Evolutionary conservation across 768 basidiomycete genomes (phyloP).

Genomic region (Mycena polygramma): DNA sequence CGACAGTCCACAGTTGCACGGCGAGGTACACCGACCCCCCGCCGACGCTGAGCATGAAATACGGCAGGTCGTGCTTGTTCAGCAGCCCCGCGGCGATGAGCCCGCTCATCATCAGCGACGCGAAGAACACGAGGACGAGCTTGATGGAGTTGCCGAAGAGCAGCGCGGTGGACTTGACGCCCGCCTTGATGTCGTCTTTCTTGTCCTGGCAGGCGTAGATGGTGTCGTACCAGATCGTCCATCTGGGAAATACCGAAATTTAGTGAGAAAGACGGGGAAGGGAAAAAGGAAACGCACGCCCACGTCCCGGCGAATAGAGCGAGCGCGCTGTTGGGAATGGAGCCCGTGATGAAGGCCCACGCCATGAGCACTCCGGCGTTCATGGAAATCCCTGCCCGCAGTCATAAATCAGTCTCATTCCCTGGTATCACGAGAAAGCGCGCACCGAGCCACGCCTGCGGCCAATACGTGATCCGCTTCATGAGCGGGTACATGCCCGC

Average conservation of each 20-base stretch:
- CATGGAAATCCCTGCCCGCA: slow-evolving; percentile 36
- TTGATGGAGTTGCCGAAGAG: slow-evolving; percentile 64
- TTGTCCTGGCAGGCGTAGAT: slow-evolving; percentile 75
- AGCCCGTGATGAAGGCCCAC: slow-evolving; percentile 40
- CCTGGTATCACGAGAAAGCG: not conserved
- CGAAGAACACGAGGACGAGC: slow-evolving; percentile 59
- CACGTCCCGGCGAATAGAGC: slow-evolving; percentile 33
- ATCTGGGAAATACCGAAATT: slow-evolving; percentile 13
- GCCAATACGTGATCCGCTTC: slow-evolving; percentile 58
- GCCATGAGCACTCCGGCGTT: slow-evolving; percentile 40
- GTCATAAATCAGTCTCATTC: not conserved
- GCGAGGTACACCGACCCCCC: slow-evolving; percentile 37
- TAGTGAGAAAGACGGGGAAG: not conserved
- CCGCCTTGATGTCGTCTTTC: slow-evolving; percentile 67
- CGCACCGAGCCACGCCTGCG: slow-evolving; percentile 55
- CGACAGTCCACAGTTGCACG: slow-evolving; percentile 35
- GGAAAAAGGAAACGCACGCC: slow-evolving; percentile 20
- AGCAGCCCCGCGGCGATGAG: slow-evolving; percentile 44
- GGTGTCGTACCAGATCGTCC: slow-evolving; percentile 54
- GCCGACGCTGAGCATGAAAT: slow-evolving; percentile 34
- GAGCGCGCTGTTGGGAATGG: slow-evolving; percentile 28
- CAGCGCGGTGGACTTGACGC: slow-evolving; percentile 73
- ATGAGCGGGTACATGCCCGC: slow-evolving; percentile 54
- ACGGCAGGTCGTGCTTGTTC: slow-evolving; percentile 41
- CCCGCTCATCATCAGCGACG: slow-evolving; percentile 39